phyloP scores from a whole-genome alignment of 805 yeast genomes.

The Candida maltosa region DNA sequence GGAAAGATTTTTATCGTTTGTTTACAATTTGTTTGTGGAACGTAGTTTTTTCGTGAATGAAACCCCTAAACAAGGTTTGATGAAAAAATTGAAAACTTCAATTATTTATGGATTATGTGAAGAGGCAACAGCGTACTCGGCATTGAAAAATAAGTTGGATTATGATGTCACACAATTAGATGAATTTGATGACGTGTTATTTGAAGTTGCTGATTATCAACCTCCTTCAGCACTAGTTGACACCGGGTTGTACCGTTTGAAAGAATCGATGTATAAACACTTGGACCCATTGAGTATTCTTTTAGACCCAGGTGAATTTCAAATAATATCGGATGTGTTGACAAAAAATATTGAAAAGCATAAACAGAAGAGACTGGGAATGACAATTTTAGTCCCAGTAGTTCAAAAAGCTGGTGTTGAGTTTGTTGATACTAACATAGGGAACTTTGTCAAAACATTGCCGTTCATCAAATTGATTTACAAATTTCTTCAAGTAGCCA shows the following conservation, averaged over 20 bases:
- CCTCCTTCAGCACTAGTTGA: constrained; percentile 60
- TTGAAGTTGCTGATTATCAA: constrained; percentile 60
- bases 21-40: constrained; percentile 44
- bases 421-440: constrained; percentile 39
- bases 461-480: constrained; percentile 55
- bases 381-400: constrained; percentile 49
- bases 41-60: constrained; percentile 23
- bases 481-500: constrained; percentile 53
- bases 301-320: constrained; percentile 47
- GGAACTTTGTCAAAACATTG: constrained; percentile 47
- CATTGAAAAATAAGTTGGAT: constrained; percentile 29
- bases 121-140: constrained; percentile 54
- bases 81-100: constrained; percentile 30
- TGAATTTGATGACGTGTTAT: constrained; percentile 48
- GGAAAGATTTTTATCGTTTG: constrained; percentile 39
- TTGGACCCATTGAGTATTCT: constrained; percentile 63
- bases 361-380: constrained; percentile 33
- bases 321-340: constrained; percentile 48
- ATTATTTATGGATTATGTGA: constrained; percentile 51
- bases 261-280: constrained; percentile 46
- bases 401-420: constrained; percentile 26
- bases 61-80: constrained; percentile 23
- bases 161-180: constrained; percentile 29
- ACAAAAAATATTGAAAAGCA: constrained; percentile 39
- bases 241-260: constrained; percentile 65